Evolutionary conservation across 768 basidiomycete species (phyloP).

Genomic region (Tubosaeta brunneosetosa): DNA sequence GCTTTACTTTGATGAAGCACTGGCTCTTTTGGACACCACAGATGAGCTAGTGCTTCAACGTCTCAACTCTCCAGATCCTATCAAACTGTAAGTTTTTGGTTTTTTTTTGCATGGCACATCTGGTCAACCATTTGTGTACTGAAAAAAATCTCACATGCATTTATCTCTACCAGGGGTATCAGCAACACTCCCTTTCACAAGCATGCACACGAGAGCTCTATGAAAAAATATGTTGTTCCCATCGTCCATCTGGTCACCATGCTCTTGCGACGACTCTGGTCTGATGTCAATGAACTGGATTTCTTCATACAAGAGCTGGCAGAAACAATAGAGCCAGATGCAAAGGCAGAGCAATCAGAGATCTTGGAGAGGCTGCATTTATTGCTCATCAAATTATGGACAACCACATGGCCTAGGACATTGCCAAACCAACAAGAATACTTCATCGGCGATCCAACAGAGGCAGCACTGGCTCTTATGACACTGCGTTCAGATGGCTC

Average conservation of each 20-base stretch:
- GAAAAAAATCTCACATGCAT: no score
- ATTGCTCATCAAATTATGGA: slow-evolving; percentile 10
- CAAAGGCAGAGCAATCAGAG: no score
- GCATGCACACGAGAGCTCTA: slow-evolving; percentile 8
- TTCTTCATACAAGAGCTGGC: neutral
- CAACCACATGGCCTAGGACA: neutral
- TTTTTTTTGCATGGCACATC: slow-evolving; percentile 2
- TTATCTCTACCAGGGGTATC: no score
- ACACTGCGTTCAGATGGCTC: slow-evolving; percentile 6
- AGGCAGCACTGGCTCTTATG: neutral
- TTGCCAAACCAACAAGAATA: neutral
- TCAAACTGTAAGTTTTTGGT: neutral
- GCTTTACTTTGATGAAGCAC: neutral
- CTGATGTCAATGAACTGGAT: neutral
- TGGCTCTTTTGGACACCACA: neutral
- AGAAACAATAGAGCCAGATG: neutral
- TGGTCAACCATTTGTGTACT: no score
- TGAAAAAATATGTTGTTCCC: slow-evolving; percentile 11
- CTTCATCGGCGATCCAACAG: neutral
- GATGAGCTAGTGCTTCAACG: slow-evolving; percentile 10
- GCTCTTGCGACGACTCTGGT: neutral
- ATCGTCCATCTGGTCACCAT: neutral
- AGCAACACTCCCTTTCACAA: slow-evolving; percentile 20
- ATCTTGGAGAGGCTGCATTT: slow-evolving; percentile 2
- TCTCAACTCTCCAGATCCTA: slow-evolving; percentile 9